Percentiles rank a stretch among this genome's conserved stretches.
These are phyloP conservation scores for Coccomyxa sp. DNA, from an alignment of 139 green algal genomes.

Conservation along the genomic window DNA sequence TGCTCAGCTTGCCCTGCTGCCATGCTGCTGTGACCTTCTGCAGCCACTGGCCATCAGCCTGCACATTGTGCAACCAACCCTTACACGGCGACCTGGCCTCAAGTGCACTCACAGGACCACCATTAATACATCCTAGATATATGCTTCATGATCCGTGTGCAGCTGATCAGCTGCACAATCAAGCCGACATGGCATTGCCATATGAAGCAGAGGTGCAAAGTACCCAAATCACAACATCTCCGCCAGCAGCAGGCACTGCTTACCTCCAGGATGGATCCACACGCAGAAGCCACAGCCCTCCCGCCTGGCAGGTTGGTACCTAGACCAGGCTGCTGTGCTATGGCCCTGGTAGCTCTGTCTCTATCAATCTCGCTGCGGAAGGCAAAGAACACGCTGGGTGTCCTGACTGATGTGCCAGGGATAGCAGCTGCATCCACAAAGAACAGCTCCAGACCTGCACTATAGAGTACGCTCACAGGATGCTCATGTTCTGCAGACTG, in stretches of 20 bases:
- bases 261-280: conserved; percentile 46
- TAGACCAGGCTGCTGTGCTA: conserved; percentile 41
- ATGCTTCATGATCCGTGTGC: too few relatives aligned
- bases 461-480: conserved; percentile 7
- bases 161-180: too few relatives aligned
- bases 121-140: too few relatives aligned
- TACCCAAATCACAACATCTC: not conserved
- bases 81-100: too few relatives aligned
- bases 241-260: not conserved
- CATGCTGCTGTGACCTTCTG: conserved; percentile 65
- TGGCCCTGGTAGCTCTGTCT: conserved; percentile 30
- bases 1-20: conserved; percentile 56
- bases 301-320: conserved; percentile 33
- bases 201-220: too few relatives aligned
- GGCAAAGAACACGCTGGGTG: conserved; percentile 71
- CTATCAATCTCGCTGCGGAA: conserved; percentile 53
- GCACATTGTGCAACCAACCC: too few relatives aligned
- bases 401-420: conserved; percentile 13
- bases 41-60: conserved; percentile 56
- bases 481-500: not conserved
- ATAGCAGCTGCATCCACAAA: conserved; percentile 14
- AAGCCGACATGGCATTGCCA: not conserved
- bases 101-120: too few relatives aligned
- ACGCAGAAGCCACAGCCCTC: conserved; percentile 17
- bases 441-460: conserved; percentile 28